Base-by-base conservation (phyloP, 345 rosid species). In the Acer campestre region DNA sequence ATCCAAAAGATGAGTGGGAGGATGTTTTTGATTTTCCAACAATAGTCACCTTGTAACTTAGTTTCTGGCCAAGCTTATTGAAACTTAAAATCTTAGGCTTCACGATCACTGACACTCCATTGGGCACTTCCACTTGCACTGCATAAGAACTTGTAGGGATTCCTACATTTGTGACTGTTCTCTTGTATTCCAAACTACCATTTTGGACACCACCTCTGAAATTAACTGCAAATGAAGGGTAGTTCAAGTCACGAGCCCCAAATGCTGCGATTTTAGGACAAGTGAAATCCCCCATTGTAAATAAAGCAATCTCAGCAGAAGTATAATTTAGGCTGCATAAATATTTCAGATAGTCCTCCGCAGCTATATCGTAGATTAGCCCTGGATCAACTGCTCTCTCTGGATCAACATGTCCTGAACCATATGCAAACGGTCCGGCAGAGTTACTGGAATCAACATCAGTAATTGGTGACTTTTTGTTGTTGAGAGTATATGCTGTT, bases 401-500 rank as follows among this genome's bases (percentile, higher is more conserved):
- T 9, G 46, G 46, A 42, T 42, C 83, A 2, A 89, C 86, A 56
- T 87, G 91, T 18, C 94, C 92, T 1, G 92, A 90, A 14, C 92
- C 91, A 11, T 82, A 74, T 0, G 78, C 74, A 0, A 91, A 91
- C 4, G 90, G 84, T 1, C 88, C 83, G 0, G 91, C 89, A 13
- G 80, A 11, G 75, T 35, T 14, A 38, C 31, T 12, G 1, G 71
- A 59, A 44, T 74, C 84, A 64, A 80, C 49, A 58, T 84, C 88
- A 0, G 68, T 49, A 62, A 71, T 85, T 20, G 83, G 89, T 17
- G 69, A 71, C 75, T 76, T 76, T 49, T 27, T 85, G 85, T 85
- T 90, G 87, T 93, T 87, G 0, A 70, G 31, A 9, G 75, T 84
- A 12, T 89, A 88, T 10, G 97, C 91, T 29, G 98, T 89, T 51